Evolutionary conservation across 169 alveolate species (phyloP), one percentile per base, ranked within the genome.

Genomic region (Babesia bigemina): DNA sequence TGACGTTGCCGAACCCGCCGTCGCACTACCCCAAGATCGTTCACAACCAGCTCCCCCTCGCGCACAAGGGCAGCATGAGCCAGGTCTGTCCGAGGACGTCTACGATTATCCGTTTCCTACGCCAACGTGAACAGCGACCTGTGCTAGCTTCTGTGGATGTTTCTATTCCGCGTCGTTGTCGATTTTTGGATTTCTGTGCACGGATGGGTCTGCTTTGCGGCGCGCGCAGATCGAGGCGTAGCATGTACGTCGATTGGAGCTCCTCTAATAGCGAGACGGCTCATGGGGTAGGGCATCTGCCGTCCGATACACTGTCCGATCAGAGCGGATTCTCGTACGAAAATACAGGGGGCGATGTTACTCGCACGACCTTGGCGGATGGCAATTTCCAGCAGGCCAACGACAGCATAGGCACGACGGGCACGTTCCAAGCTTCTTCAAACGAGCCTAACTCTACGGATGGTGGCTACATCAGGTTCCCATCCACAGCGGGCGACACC

Each of bases 1-100:
- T 42, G 17, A 39, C 76, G 22, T 22, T 67, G 21, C 65, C 76
- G n/a, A 67, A 26, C 26, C 33, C 65, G n/a, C 65, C 76, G 9
- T 10, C 17, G 24, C 76, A 67, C 65, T 55, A 67, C 45, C 17
- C 45, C 29, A 55, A 53, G 33, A 21, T 53, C 58, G 28, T 67
- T 0, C 36, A 24, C 24, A n/a, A 36, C 29, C 59, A 50, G 19
- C 2, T 44, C 0, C 33, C 57, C 26, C 53, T 45, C 60, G 17
- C 14, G 26, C 9, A n/a, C 44, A n/a, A 16, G 16, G 48, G 28
- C 10, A 12, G 44, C 45, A 52, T 13, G 33, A 17, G 2, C 19
- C 42, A 11, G 21, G 4, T 29, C 39, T 49, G 9, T 28, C 53
- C 53, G 26, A 33, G 33, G 21, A 55, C 76, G 11, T 22, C 58